Evolutionary conservation across 2,329 filamentous ascomycete genomes (phyloP).

Genomic region (Microsporum canis): DNA sequence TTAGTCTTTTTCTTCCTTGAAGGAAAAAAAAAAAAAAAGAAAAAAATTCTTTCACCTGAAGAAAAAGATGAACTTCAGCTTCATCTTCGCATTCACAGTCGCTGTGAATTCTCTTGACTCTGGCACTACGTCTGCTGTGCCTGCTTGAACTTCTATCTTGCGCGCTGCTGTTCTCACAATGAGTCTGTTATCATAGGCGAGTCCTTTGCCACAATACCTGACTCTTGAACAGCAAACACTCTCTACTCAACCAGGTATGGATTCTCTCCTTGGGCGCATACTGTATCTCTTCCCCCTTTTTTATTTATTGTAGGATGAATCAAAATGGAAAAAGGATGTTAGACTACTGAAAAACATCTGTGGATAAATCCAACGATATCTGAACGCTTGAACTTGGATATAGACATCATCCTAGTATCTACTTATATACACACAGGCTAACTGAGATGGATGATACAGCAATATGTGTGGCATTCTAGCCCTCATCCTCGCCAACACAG

Average conservation of each 20-base stretch:
- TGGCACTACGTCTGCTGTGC: background rate
- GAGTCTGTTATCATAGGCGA: background rate
- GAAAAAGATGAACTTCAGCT: background rate
- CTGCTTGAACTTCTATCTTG: background rate
- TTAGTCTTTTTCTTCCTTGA: background rate
- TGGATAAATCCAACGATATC: slow-evolving; percentile 23
- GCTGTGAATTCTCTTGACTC: background rate
- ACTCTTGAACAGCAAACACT: background rate
- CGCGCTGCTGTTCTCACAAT: background rate
- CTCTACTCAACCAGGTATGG: background rate
- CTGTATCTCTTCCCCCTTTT: background rate
- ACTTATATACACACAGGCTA: background rate
- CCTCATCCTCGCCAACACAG: slow-evolving; percentile 48
- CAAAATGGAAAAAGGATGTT: slow-evolving; percentile 29
- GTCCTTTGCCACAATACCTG: background rate
- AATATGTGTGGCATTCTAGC: slow-evolving; percentile 54
- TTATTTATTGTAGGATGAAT: background rate
- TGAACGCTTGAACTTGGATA: slow-evolving; percentile 12
- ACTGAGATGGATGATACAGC: background rate
- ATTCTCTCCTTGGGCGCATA: background rate
- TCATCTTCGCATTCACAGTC: background rate
- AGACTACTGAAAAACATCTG: slow-evolving; percentile 38
- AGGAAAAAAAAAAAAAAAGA: background rate
- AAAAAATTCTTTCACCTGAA: background rate
- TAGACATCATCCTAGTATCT: background rate